Conservation (phyloP, 495 filamentous ascomycete genomes). For the Astrothelium subdiscretum region DNA sequence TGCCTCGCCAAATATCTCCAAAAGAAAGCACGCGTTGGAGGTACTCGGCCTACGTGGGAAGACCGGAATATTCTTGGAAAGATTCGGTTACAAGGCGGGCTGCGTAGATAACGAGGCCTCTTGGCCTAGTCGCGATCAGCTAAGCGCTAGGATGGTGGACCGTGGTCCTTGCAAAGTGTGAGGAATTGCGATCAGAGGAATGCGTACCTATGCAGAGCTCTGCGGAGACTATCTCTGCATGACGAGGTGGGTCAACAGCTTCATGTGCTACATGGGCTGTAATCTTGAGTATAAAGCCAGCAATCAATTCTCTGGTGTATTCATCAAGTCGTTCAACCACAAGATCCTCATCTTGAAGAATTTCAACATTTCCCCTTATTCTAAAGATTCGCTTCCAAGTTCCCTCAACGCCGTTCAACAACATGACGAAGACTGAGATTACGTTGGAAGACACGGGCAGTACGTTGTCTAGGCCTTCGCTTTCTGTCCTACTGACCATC, state of each 20-base stretch:
- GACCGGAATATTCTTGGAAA: not conserved
- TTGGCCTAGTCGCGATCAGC: too few species aligned
- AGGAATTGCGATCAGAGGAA: not conserved
- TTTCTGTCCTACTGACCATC: not conserved
- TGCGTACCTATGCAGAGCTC: not conserved
- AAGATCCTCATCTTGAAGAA: not conserved
- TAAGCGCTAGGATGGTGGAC: not conserved
- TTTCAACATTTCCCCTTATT: not conserved
- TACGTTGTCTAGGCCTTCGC: not conserved
- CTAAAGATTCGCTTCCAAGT: too few species aligned
- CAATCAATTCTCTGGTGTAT: not conserved
- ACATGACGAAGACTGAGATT: not conserved
- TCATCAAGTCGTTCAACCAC: not conserved
- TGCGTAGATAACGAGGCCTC: too few species aligned
- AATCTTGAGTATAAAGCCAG: not conserved
- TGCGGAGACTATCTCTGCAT: not conserved
- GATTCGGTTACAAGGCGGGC: too few species aligned
- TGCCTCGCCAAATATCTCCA: too few species aligned
- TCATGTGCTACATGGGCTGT: not conserved
- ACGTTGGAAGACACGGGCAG: not conserved
- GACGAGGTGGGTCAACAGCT: not conserved
- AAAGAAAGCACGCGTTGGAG: not conserved
- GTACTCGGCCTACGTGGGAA: not conserved
- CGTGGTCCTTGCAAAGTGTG: too few species aligned
- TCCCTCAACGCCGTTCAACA: too few species aligned